phyloP scores from a whole-genome alignment of 192 early-diverging fungal species.

The Phlyctochytrium bullatum region DNA sequence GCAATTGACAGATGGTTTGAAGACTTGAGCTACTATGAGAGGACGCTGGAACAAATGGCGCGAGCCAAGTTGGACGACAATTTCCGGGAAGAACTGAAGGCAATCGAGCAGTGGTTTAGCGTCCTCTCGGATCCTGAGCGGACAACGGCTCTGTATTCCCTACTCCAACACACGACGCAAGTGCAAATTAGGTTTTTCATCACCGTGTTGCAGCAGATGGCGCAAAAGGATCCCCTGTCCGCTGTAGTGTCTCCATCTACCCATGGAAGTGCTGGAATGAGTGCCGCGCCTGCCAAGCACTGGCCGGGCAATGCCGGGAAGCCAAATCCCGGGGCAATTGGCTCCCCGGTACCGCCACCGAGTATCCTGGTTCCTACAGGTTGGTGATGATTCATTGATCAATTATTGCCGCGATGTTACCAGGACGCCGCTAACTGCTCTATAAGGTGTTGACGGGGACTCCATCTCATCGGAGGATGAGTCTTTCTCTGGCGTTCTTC shows the following conservation, averaged over 20 bases:
- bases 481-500: too few relatives aligned
- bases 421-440: too few relatives aligned
- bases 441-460: too few relatives aligned
- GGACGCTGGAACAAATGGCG: slow-evolving; percentile 89
- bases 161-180: slow-evolving; percentile 85
- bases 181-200: slow-evolving; percentile 95
- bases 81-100: slow-evolving; percentile 80
- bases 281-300: neutral
- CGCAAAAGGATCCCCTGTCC: slow-evolving; percentile 69
- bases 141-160: slow-evolving; percentile 87
- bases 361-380: neutral
- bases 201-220: slow-evolving; percentile 89
- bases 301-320: neutral
- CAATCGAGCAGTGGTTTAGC: slow-evolving; percentile 94
- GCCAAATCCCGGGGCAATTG: neutral
- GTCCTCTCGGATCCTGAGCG: slow-evolving; percentile 87
- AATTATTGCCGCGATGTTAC: too few relatives aligned
- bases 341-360: neutral
- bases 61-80: slow-evolving; percentile 40
- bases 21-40: slow-evolving; percentile 87
- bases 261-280: neutral
- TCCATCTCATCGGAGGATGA: too few relatives aligned
- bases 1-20: slow-evolving; percentile 90
- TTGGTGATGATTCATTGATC: neutral
- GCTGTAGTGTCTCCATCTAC: slow-evolving; percentile 8